phyloP scores from a whole-genome alignment of 805 yeast species.

The Yamadazyma paraphyllophila region DNA sequence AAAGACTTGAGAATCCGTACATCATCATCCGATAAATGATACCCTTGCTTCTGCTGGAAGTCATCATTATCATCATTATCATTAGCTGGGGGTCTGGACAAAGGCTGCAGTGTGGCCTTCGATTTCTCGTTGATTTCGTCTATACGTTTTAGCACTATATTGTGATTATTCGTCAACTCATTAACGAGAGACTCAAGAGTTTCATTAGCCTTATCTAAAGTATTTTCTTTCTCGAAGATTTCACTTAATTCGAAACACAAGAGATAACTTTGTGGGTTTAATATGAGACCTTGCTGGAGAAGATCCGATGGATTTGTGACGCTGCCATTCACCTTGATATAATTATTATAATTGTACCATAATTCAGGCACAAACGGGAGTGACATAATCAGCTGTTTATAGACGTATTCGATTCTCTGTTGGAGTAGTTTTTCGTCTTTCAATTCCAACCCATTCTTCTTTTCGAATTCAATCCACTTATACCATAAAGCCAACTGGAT shows the following conservation, averaged over 20 bases:
- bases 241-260: conserved; percentile 69
- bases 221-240: conserved; percentile 57
- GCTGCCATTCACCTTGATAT: conserved; percentile 36
- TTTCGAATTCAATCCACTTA: conserved; percentile 80
- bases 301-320: conserved; percentile 41
- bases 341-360: conserved; percentile 63
- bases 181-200: conserved; percentile 52
- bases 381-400: conserved; percentile 61
- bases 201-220: conserved; percentile 48
- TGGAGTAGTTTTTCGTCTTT: conserved; percentile 45
- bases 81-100: background rate
- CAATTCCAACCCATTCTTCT: conserved; percentile 62
- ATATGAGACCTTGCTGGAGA: conserved; percentile 51
- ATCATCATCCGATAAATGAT: conserved; percentile 19
- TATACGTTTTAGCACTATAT: conserved; percentile 20
- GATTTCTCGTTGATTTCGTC: conserved; percentile 18
- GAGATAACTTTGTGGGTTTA: conserved; percentile 70
- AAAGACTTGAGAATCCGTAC: conserved; percentile 20
- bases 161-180: conserved; percentile 40
- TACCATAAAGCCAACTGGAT: conserved; percentile 60
- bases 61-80: conserved; percentile 21
- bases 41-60: conserved; percentile 3
- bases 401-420: conserved; percentile 67
- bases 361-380: conserved; percentile 67
- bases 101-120: background rate